Conservation (phyloP, 2,329 filamentous ascomycete genomes). For the Emergomyces pasteurianus region DNA sequence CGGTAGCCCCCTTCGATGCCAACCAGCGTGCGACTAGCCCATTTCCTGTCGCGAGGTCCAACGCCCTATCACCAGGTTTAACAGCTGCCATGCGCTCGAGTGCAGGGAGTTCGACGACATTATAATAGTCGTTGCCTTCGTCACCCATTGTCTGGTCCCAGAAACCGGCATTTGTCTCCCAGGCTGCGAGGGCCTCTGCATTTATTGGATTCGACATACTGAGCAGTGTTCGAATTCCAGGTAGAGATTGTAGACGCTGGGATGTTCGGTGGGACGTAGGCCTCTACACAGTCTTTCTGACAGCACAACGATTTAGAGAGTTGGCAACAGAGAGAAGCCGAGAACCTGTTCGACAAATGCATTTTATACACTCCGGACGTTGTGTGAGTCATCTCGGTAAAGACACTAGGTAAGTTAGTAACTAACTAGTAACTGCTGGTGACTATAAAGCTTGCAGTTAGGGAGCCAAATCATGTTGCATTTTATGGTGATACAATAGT, state of each 20-base stretch:
- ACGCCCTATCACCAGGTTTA: conserved; percentile 20
- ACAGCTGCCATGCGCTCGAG: conserved; percentile 26
- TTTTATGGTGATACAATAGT: neutral
- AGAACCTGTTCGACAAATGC: too few relatives aligned
- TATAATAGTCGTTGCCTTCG: conserved; percentile 37
- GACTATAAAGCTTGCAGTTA: too few relatives aligned
- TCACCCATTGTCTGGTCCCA: conserved; percentile 34
- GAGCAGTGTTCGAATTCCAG: neutral
- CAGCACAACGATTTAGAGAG: neutral
- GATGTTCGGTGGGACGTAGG: neutral
- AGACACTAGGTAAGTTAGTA: neutral
- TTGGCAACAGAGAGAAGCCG: neutral
- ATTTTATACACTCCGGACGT: neutral
- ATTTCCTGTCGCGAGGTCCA: conserved; percentile 42
- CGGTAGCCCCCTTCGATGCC: conserved; percentile 22
- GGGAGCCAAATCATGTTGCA: neutral
- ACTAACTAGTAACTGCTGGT: too few relatives aligned
- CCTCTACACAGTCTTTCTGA: neutral
- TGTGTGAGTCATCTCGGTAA: neutral
- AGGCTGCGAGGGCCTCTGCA: conserved; percentile 13
- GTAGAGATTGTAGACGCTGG: neutral
- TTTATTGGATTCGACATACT: neutral
- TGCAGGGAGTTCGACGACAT: conserved; percentile 30
- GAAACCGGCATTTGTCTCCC: conserved; percentile 32
- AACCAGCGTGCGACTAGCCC: conserved; percentile 39